phyloP scores from a whole-genome alignment of 257 asterid genomes.

The Salvia rosmarinus region DNA sequence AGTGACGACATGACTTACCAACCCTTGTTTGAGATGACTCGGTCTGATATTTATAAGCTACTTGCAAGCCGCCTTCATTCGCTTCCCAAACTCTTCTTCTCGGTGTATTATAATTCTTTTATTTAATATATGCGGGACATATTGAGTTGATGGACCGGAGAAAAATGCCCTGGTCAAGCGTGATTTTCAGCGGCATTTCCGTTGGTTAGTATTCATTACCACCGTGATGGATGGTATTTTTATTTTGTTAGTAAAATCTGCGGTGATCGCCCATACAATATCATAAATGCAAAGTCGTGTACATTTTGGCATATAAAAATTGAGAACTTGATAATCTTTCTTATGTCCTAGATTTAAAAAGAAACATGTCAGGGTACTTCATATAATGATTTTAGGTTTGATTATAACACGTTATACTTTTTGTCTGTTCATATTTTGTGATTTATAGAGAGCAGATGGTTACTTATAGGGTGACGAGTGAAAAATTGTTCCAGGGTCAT shows the following conservation, averaged over 20 bases:
- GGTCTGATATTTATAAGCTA: slow-evolving; percentile 43
- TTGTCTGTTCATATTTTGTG: not conserved
- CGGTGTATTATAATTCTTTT: slow-evolving; percentile 15
- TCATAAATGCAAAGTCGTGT: slow-evolving; percentile 24
- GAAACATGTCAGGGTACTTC: not conserved
- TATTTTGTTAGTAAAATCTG: slow-evolving; percentile 20
- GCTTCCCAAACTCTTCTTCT: slow-evolving; percentile 13
- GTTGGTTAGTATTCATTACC: slow-evolving; percentile 60
- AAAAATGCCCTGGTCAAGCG: slow-evolving; percentile 59
- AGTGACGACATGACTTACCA: slow-evolving; percentile 66
- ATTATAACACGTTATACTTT: not conserved
- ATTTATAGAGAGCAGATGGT: too few species aligned
- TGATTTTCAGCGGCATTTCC: slow-evolving; percentile 63
- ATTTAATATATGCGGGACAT: slow-evolving; percentile 58
- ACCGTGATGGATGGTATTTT: slow-evolving; percentile 1
- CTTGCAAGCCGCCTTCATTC: slow-evolving; percentile 28
- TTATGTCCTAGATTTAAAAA: not conserved
- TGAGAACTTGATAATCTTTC: too few species aligned
- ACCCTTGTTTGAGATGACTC: slow-evolving; percentile 80
- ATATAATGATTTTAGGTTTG: not conserved
- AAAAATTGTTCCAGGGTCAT: not conserved
- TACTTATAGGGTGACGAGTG: not conserved
- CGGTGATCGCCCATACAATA: too few species aligned
- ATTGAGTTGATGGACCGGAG: slow-evolving; percentile 66
- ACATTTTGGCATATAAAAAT: too few species aligned